Evolutionary conservation across 768 basidiomycete species (phyloP), one percentile per base, ranked within the genome.

Genomic region (Candolleomyces aberdarensis): DNA sequence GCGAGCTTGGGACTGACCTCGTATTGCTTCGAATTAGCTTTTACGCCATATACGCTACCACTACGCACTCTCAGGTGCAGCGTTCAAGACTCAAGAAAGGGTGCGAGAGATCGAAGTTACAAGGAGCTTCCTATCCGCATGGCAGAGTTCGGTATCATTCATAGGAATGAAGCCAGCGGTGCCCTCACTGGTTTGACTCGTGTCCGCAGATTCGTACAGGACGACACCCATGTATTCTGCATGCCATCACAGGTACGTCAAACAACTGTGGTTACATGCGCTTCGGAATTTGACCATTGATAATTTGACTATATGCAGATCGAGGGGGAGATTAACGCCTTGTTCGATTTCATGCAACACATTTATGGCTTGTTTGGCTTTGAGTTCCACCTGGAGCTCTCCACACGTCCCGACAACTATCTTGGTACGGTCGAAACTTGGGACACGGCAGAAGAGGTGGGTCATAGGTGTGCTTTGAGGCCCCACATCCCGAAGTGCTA

Each of bases 201-300:
- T 61, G 97, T 98, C 48, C 81, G 97, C 59, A 81, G 97, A 49
- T 98, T 99, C 76, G 89, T 94, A 58, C 97, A 98, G 76, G 97
- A 98, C 70, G 97, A 99, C 72, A 95, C 97, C 0, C 97, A 99
- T 73, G 91, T 98, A 58, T 99, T 99, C 80, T 99, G 96, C 73
- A 96, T 93, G 85, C 91, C 92, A 9, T 85, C 88, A 9, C 94
- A 95, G 80, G 91, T 89, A 63, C 63, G 77, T 63, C 20, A 43
- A 14, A 32, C 36, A 26, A 26, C 26, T 26, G 26, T 1, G 26
- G 26, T 26, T 26, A 26, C 26, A 26, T 26, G 26, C 5, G 10
- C 41, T 51, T 43, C 20, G 26, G 46, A 6, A 11, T 55, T 43
- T 43, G 54, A 51, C 6, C 57, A 36, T 53, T 49, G 40, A 65